Percentiles rank a stretch among this genome's conserved stretches.
These are phyloP conservation scores for Buxus sempervirens DNA, from an alignment of 164 flowering plant genomes.

Conservation along the genomic window DNA sequence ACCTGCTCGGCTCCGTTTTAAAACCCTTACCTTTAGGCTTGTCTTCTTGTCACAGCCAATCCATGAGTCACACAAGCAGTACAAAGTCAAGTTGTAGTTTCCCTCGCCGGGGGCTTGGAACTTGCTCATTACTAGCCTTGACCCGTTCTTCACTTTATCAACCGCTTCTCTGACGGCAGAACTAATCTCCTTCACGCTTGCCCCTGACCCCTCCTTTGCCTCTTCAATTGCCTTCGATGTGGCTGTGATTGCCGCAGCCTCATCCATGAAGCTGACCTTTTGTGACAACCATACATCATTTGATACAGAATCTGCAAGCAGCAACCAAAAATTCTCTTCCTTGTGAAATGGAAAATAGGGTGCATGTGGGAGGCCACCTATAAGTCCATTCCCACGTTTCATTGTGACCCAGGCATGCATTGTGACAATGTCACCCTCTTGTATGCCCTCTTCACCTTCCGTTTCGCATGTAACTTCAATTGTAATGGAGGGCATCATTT, in stretches of 20 bases:
- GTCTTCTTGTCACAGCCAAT: conserved; percentile 77
- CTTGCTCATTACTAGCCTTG: conserved; percentile 73
- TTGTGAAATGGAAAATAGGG: conserved; percentile 88
- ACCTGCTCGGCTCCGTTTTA: conserved; percentile 74
- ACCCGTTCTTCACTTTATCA: conserved; percentile 69
- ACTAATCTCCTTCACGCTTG: conserved; percentile 48
- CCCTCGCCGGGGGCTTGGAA: conserved; percentile 86
- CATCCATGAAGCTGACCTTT: conserved; percentile 79
- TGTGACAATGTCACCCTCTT: conserved; percentile 92
- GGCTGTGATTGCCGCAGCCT: conserved; percentile 68
- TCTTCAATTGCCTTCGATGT: conserved; percentile 78
- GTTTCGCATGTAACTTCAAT: conserved; percentile 77
- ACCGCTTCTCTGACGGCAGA: conserved; percentile 62
- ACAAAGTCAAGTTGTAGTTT: conserved; percentile 64
- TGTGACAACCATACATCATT: conserved; percentile 87
- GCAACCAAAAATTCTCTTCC: conserved; percentile 86
- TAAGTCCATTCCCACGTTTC: conserved; percentile 66
- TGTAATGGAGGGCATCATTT: conserved; percentile 76
- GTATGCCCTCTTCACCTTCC: conserved; percentile 95
- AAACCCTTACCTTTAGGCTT: conserved; percentile 58
- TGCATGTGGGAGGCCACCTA: conserved; percentile 84
- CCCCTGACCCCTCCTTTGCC: conserved; percentile 70
- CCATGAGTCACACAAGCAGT: conserved; percentile 84
- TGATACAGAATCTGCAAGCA: conserved; percentile 71
- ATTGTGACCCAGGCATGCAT: conserved; percentile 84